Evolutionary conservation across 441 rosid species (phyloP), one percentile per base, ranked within the genome.

Genomic region (Eruca vesicaria): DNA sequence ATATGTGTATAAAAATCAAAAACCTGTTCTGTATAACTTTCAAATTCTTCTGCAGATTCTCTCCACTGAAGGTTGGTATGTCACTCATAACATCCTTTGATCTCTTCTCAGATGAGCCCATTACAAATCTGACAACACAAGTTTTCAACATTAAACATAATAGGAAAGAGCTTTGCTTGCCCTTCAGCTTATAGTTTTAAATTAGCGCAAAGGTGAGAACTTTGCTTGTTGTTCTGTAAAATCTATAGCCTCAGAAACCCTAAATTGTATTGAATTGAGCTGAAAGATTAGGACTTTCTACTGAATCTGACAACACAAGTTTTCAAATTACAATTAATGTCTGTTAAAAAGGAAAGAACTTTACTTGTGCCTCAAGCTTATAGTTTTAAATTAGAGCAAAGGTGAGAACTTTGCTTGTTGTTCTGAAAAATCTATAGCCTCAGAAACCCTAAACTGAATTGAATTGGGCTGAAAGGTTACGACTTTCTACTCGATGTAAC

Each of bases 1-100:
- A 9, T 41, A 45, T 28, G 9, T n/a, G n/a, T n/a, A n/a, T n/a
- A n/a, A n/a, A n/a, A n/a, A 83, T 76, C 81, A 50, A 55, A n/a
- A 28, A 93, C 98, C 99, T 93, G 94, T 93, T 93, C 69, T 90
- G 91, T 57, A 91, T 84, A 14, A 91, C 82, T 89, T 91, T 96
- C 96, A 89, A 84, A 85, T 96, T 96, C 77, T 84, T 93, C 75
- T 90, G 99, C 76, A 93, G 65, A 84, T 91, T 89, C 86, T 93
- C 98, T 4, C 82, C 87, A 58, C 79, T 90, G 71, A 87, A 89
- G 59, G 83, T 90, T 20, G 86, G 93, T 59, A 93, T 76, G 70
- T 91, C 97, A 80, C 72, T 82, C 52, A 81, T 41, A 33, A 69
- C 76, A 11, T 89, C 96, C 57, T 83, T 85, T 33, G 90, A 82